Evolutionary conservation across 2,329 filamentous ascomycete genomes (phyloP).

Genomic region (Talaromyces funiculosus): DNA sequence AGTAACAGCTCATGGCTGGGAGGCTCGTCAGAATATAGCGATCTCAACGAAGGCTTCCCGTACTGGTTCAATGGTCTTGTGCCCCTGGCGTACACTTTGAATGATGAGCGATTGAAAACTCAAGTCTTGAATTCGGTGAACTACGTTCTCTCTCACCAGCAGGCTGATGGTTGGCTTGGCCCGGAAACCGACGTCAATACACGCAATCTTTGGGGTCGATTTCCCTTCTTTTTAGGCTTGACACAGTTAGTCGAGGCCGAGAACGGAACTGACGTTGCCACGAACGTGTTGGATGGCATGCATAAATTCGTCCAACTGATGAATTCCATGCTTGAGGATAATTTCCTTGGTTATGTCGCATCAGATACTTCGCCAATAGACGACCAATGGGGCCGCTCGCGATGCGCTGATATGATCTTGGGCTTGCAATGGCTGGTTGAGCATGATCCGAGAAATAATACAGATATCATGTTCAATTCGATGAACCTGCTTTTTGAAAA

Average conservation of each 20-base stretch:
- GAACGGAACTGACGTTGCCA: conserved; percentile 30
- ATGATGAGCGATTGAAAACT: conserved; percentile 45
- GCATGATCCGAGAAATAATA: conserved; percentile 35
- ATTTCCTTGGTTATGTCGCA: conserved; percentile 47
- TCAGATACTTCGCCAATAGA: conserved; percentile 42
- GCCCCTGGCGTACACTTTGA: conserved; percentile 49
- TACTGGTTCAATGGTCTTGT: conserved; percentile 58
- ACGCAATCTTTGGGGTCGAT: conserved; percentile 51
- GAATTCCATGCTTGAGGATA: conserved; percentile 51
- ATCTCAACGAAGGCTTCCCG: conserved; percentile 50
- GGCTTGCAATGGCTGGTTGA: conserved; percentile 47
- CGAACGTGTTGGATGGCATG: conserved; percentile 46
- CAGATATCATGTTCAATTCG: conserved; percentile 34
- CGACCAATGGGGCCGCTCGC: conserved; percentile 35
- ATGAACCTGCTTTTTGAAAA: conserved; percentile 41
- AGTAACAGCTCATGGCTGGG: conserved; percentile 49
- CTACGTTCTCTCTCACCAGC: conserved; percentile 47
- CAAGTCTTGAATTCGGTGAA: conserved; percentile 45
- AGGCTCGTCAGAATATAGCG: conserved; percentile 48
- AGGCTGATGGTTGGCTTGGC: conserved; percentile 54
- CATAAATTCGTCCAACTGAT: conserved; percentile 47
- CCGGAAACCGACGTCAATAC: conserved; percentile 42
- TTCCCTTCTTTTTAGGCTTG: conserved; percentile 48
- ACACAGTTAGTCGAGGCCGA: conserved; percentile 47
- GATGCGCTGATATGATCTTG: conserved; percentile 43